A percentile compares a stretch with the other conserved stretches of the same genome.
phyloP scores from a whole-genome alignment of 2,329 filamentous ascomycete genomes.

The Teratosphaeriaceae sp. region DNA sequence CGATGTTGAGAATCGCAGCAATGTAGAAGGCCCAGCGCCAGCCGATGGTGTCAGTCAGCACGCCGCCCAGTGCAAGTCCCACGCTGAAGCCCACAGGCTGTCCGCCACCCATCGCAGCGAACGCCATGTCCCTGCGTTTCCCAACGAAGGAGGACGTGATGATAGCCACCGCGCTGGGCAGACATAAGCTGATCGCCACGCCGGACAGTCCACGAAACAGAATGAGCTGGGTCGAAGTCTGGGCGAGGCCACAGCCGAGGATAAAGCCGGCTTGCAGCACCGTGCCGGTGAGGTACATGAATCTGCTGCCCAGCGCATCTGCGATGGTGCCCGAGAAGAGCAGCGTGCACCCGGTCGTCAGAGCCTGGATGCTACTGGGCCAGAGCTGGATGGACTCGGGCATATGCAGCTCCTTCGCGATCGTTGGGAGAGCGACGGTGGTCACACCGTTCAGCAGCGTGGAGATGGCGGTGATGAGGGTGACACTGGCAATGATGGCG shows the following conservation, averaged over 20 bases:
- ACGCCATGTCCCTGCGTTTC: constrained; percentile 44
- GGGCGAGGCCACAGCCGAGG: constrained; percentile 36
- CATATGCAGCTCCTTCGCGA: constrained; percentile 24
- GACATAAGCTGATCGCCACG: constrained; percentile 6
- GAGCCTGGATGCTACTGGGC: constrained; percentile 26
- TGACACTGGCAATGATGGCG: constrained; percentile 20
- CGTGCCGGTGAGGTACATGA: constrained; percentile 41
- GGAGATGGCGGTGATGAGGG: constrained; percentile 18
- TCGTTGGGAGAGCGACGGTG: constrained; percentile 14
- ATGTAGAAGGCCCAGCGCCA: constrained; percentile 49
- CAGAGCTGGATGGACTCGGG: constrained; percentile 20
- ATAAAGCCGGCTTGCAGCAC: constrained; percentile 38
- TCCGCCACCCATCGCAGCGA: constrained; percentile 43
- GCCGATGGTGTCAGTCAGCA: constrained; percentile 42
- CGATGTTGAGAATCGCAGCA: constrained; percentile 36
- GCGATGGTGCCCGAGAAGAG: constrained; percentile 45
- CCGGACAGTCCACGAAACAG: constrained; percentile 16
- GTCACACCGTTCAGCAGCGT: constrained; percentile 16
- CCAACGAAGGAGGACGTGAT: constrained; percentile 42
- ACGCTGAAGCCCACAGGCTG: constrained; percentile 47
- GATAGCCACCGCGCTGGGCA: constrained; percentile 44
- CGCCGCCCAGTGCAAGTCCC: constrained; percentile 45
- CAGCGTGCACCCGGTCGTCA: constrained; percentile 45
- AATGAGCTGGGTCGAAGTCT: constrained; percentile 24
- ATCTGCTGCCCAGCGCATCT: constrained; percentile 43